Evolutionary conservation across 108 stramenopile species (phyloP), one percentile per base, ranked within the genome.

Genomic region (Discostella pseudostelligera): DNA sequence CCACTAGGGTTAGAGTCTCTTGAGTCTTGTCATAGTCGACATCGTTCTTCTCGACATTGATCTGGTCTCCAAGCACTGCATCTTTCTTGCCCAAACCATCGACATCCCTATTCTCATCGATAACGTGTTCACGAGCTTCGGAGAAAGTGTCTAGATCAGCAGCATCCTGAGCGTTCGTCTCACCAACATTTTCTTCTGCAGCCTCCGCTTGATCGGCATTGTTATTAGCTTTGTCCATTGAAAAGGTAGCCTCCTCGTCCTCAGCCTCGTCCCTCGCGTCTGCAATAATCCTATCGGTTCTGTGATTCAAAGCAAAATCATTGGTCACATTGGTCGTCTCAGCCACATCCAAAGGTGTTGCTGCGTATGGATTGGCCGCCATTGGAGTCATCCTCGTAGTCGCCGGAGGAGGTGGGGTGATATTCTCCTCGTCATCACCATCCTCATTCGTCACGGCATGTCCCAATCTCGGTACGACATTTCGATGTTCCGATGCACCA

Each of bases 241-340:
- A 39, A 22, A 67, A 56, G 0, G 47, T 45, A 35, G 45, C 44
- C 43, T 67, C 66, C 29, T 58, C 60, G 22, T 70, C 70, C 44
- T 72, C 76, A 24, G 72, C 71, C 19, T 81, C 80, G 47, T 72
- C 75, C 17, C 50, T 35, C 49, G 69, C 56, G 26, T 62, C 37
- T 22, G 0, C 37, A n/a, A n/a, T n/a, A n/a, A n/a, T n/a, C n/a
- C n/a, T n/a, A n/a, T n/a, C n/a, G n/a, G n/a, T n/a, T n/a, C n/a
- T n/a, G n/a, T n/a, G n/a, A n/a, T n/a, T n/a, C n/a, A n/a, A n/a
- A n/a, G n/a, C n/a, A n/a, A n/a, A n/a, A n/a, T n/a, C n/a, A n/a
- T n/a, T n/a, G n/a, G n/a, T n/a, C n/a, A n/a, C n/a, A n/a, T n/a
- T n/a, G n/a, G n/a, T n/a, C n/a, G n/a, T n/a, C n/a, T n/a, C n/a